A percentile compares a stretch with the other conserved stretches of the same genome.
Conservation (phyloP, 805 yeast genomes). For the Wickerhamomyces hampshirensis region DNA sequence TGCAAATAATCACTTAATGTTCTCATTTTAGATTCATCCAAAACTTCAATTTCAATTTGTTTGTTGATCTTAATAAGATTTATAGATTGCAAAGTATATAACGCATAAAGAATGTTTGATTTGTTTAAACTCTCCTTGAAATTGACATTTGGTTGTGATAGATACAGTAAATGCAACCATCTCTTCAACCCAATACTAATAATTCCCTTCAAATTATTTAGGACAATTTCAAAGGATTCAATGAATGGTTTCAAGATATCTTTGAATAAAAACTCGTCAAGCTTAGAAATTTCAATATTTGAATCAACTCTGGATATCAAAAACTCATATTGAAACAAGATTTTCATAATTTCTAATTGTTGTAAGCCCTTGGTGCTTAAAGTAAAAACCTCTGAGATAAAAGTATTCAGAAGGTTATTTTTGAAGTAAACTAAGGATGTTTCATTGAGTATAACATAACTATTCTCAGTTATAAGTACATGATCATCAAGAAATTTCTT, state of each 20-base stretch:
- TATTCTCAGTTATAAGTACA: constrained; percentile 1
- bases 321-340: constrained; percentile 19
- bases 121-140: constrained; percentile 21
- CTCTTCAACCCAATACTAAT: constrained; percentile 12
- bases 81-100: constrained; percentile 18
- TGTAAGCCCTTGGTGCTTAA: constrained; percentile 4
- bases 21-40: constrained; percentile 10
- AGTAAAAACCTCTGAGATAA: constrained; percentile 15
- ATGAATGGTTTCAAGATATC: constrained; percentile 18
- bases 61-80: constrained; percentile 12
- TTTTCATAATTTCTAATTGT: constrained; percentile 9
- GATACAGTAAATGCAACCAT: constrained; percentile 20
- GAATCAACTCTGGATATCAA: constrained; percentile 13
- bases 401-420: constrained; percentile 18
- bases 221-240: constrained; percentile 20
- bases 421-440: constrained; percentile 19
- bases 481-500: constrained; percentile 12
- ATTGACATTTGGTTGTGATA: constrained; percentile 12
- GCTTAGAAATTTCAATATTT: background rate
- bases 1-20: constrained; percentile 9
- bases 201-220: constrained; percentile 13
- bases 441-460: constrained; percentile 14
- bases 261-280: constrained; percentile 8
- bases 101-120: constrained; percentile 19
- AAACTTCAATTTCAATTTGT: constrained; percentile 9